Percentiles rank a stretch among this genome's conserved stretches.
phyloP scores from a whole-genome alignment of 768 basidiomycete genomes.

The Hirschioporus abietinus region DNA sequence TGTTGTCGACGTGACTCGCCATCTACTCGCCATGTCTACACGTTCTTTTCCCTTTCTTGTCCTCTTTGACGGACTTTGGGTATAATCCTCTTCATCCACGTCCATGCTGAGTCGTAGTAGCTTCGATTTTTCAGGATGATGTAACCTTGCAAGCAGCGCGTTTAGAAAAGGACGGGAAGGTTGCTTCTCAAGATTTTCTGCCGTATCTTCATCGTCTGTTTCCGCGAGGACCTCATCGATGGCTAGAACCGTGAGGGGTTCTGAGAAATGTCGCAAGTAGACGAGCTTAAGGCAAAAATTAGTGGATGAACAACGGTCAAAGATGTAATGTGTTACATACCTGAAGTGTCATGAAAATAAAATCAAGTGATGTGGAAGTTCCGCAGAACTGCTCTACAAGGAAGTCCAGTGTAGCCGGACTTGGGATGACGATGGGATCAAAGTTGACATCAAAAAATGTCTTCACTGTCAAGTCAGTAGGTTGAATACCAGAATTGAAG shows the following conservation, averaged over 20 bases:
- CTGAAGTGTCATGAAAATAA: constrained; percentile 54
- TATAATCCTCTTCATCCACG: background rate
- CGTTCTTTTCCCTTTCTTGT: background rate
- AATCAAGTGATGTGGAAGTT: constrained; percentile 53
- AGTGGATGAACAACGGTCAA: background rate
- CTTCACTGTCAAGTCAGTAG: constrained; percentile 24
- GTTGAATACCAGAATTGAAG: background rate
- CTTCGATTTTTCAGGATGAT: constrained; percentile 3
- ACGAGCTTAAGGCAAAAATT: constrained; percentile 37
- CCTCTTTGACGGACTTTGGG: background rate
- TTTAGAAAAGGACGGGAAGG: constrained; percentile 31
- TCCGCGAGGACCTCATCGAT: constrained; percentile 20
- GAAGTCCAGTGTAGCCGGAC: constrained; percentile 50
- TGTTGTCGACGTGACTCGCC: background rate
- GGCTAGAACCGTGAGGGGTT: constrained; percentile 47
- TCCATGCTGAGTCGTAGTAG: background rate
- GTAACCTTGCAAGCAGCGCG: constrained; percentile 28
- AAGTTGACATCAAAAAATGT: constrained; percentile 62
- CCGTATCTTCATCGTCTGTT: background rate
- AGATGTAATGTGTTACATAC: constrained; percentile 28
- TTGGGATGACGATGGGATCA: constrained; percentile 55
- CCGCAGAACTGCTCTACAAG: constrained; percentile 53
- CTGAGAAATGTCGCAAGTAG: constrained; percentile 66
- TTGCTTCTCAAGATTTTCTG: constrained; percentile 14
- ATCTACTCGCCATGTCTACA: background rate